Evolutionary conservation across 495 filamentous ascomycete genomes (phyloP).

Genomic region (Penicillium goetzii): DNA sequence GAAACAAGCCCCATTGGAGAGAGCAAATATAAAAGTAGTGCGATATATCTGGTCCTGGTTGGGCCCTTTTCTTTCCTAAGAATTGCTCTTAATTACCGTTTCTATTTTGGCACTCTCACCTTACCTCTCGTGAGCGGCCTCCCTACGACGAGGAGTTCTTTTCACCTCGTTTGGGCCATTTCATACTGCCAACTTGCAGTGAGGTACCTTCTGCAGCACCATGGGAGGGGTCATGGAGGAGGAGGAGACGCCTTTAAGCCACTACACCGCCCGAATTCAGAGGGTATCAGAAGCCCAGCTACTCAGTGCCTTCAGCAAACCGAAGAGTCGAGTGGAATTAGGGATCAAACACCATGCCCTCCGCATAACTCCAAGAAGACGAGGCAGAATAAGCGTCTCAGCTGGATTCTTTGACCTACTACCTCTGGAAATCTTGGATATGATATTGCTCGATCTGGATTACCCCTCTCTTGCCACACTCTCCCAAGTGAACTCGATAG

Average conservation of each 20-base stretch:
- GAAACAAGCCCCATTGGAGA: no score
- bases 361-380: neutral
- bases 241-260: neutral
- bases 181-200: no score
- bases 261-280: neutral
- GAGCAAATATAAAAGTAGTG: no score
- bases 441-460: neutral
- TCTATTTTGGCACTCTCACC: no score
- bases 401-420: neutral
- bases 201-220: no score
- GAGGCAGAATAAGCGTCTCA: neutral
- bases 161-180: no score
- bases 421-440: neutral
- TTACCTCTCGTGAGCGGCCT: no score
- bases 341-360: neutral
- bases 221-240: neutral
- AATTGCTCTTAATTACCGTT: no score
- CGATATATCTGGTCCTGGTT: no score
- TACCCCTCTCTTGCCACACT: neutral
- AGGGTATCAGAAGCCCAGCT: neutral
- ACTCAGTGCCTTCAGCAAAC: neutral
- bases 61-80: no score
- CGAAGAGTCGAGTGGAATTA: neutral
- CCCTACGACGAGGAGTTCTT: no score
- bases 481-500: neutral